Evolutionary conservation across 495 filamentous ascomycete genomes (phyloP), one percentile per base, ranked within the genome.

Genomic region (Venustampulla echinocandica): DNA sequence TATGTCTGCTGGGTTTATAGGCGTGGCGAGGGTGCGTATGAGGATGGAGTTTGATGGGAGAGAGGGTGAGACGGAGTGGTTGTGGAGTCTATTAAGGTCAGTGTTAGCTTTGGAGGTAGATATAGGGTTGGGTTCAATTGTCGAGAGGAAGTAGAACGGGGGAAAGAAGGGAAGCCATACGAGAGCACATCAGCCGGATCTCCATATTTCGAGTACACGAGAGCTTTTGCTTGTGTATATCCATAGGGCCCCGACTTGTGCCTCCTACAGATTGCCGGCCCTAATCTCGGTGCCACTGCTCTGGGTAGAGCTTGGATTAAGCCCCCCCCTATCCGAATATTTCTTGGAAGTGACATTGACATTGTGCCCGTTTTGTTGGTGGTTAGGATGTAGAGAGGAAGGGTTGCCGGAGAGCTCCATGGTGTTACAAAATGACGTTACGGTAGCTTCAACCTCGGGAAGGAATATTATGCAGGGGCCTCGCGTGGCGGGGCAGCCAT

Each of bases 1-100:
- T 52, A 99, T 84, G 71, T 99, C 92, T 48, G 92, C 88, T 19
- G 92, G 92, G 74, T 99, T 99, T 58, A 97, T 82, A 38, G 92
- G 89, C 1, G 87, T 79, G 37, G 89, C 82, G 57, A 97, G 84
- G 53, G 93, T 58, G 52, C 73, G 73, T 20, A 76, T 56, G 46
- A 78, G 66, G 20, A 71, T 77, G 44, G 87, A 81, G 19, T 80
- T 77, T 43, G 82, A 70, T 52, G 94, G 85, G 50, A 96, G 71
- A 22, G 76, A 70, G 6, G 87, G 81, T 0, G 84, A 81, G 63
- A 92, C 84, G 44, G 85, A 89, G 69, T 90, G 79, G 3, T 73
- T 82, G 71, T 94, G 87, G 4, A 94, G 73, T 20, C 81, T 85
- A 30, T 37, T 5, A 11, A 5, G 33, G 0, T 6, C 28, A 21